These are phyloP conservation scores for Odontarrhena argentea DNA, from an alignment of 345 rosid genomes.

Conservation along the genomic window DNA sequence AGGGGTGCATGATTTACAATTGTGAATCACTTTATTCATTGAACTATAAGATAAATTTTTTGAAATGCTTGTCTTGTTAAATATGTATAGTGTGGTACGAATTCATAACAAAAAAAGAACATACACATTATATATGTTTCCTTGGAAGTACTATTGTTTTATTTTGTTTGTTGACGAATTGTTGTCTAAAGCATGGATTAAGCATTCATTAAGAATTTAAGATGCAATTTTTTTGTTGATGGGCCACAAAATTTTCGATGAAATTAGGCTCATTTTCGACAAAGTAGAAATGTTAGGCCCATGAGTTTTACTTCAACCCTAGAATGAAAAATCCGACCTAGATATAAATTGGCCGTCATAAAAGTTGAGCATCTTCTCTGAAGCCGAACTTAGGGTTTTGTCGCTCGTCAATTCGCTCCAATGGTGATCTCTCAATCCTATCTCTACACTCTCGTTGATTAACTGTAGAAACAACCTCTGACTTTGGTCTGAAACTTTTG, in stretches of 20 bases:
- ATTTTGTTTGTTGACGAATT: slow-evolving; percentile 12
- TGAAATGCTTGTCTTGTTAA: too few relatives aligned
- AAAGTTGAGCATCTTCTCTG: neutral
- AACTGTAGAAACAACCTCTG: neutral
- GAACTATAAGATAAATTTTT: too few relatives aligned
- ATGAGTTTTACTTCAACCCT: slow-evolving; percentile 27
- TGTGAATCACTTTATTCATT: too few relatives aligned
- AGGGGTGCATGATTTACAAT: too few relatives aligned
- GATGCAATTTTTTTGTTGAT: slow-evolving; percentile 26
- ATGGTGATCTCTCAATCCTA: slow-evolving; percentile 38
- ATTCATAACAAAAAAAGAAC: too few relatives aligned
- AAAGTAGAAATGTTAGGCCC: neutral
- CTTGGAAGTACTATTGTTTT: slow-evolving; percentile 9
- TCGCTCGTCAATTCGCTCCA: slow-evolving; percentile 34
- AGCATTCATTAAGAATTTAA: slow-evolving; percentile 8
- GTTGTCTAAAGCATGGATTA: slow-evolving; percentile 25
- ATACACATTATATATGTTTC: neutral
- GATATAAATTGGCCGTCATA: slow-evolving; percentile 25
- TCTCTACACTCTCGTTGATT: neutral
- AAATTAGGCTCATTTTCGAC: neutral
- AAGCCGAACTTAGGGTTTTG: slow-evolving; percentile 35
- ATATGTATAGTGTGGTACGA: too few relatives aligned
- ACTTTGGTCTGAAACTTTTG: slow-evolving; percentile 9
- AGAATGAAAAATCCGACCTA: slow-evolving; percentile 5
- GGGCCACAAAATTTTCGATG: neutral